Percentiles rank a stretch among this genome's conserved stretches.
Evolutionary conservation across 2,329 filamentous ascomycete genomes (phyloP).

Genomic region (Cordyceps farinosa): DNA sequence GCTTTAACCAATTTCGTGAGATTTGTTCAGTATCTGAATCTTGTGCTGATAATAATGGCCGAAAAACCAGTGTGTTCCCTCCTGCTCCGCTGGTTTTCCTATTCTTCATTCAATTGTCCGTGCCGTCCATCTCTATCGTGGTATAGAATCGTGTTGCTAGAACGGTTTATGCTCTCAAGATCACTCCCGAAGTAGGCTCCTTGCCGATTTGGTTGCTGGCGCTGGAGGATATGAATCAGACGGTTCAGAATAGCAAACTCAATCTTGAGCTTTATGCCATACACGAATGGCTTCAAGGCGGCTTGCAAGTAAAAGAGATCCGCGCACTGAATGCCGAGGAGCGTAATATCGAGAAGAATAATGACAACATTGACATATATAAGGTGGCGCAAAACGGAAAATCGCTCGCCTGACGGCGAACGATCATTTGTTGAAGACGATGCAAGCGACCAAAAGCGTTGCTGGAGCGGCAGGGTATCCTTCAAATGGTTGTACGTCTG

Average conservation of each 20-base stretch:
- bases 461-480: constrained; percentile 6
- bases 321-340: constrained; percentile 36
- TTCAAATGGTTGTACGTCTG: constrained; percentile 20
- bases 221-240: constrained; percentile 29
- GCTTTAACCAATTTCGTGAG: too few species aligned
- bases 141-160: background rate
- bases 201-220: background rate
- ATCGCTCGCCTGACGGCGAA: constrained; percentile 24
- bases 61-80: too few species aligned
- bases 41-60: too few species aligned
- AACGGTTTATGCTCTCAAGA: background rate
- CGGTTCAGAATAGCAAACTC: constrained; percentile 40
- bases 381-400: constrained; percentile 33
- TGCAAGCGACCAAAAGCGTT: constrained; percentile 37
- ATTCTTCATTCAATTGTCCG: too few species aligned
- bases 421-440: constrained; percentile 39
- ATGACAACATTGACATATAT: constrained; percentile 45
- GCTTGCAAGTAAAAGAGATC: constrained; percentile 35
- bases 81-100: too few species aligned
- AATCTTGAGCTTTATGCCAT: constrained; percentile 39
- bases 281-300: constrained; percentile 35
- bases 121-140: background rate
- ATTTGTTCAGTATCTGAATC: too few species aligned
- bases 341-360: constrained; percentile 42
- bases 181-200: background rate